phyloP scores from a whole-genome alignment of 164 flowering plant genomes.

The Amborella trichopoda region DNA sequence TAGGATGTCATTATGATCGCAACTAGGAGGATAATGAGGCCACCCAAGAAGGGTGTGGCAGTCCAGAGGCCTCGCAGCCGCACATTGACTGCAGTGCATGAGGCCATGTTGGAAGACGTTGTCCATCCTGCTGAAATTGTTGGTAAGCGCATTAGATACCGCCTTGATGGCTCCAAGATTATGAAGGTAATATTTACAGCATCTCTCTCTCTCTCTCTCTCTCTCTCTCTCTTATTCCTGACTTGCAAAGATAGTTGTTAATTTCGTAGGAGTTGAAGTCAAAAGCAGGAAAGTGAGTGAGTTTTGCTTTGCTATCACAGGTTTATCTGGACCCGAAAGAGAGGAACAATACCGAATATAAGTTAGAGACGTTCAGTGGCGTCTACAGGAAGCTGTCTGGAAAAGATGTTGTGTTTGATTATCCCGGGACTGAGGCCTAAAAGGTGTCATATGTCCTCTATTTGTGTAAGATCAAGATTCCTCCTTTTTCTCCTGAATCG shows the following conservation, averaged over 20 bases:
- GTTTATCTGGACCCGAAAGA: conserved; percentile 73
- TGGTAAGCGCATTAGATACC: conserved; percentile 77
- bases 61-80: conserved; percentile 69
- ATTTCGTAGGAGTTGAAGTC: too few relatives aligned
- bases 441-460: too few relatives aligned
- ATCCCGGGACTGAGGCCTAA: conserved; percentile 50
- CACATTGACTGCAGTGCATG: conserved; percentile 86
- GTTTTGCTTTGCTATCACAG: too few relatives aligned
- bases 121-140: conserved; percentile 92
- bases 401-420: conserved; percentile 78
- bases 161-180: conserved; percentile 78
- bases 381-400: conserved; percentile 80
- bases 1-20: conserved; percentile 86
- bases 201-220: too few relatives aligned
- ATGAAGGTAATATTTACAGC: conserved; percentile 68
- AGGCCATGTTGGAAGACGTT: conserved; percentile 74
- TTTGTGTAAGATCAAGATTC: too few relatives aligned
- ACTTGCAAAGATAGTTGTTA: too few relatives aligned
- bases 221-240: too few relatives aligned
- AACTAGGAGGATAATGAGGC: conserved; percentile 71
- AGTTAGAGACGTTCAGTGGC: conserved; percentile 62
- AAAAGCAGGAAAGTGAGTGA: too few relatives aligned
- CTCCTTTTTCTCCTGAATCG: too few relatives aligned
- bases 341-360: conserved; percentile 66
- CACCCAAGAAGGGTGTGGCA: conserved; percentile 95